Conservation (phyloP, 208 protist species). For the Leishmania lainsoni region DNA sequence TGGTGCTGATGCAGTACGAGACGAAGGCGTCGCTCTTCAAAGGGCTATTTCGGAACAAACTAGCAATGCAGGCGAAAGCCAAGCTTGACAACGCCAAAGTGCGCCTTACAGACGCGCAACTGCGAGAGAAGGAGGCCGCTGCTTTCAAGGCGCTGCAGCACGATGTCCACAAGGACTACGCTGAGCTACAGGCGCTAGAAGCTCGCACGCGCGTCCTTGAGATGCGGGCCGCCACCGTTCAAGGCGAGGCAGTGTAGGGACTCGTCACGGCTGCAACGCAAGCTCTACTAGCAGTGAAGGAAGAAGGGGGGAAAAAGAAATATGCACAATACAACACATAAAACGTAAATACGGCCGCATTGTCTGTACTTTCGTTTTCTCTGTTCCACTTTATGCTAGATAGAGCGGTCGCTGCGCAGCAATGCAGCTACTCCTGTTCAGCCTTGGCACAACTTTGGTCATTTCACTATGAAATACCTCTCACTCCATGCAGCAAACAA, state of each 20-base stretch:
- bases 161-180: conserved; percentile 35
- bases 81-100: conserved; percentile 82
- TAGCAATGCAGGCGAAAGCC: conserved; percentile 77
- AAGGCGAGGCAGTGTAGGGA: background rate
- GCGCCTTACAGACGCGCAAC: conserved; percentile 62
- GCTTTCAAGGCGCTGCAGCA: conserved; percentile 39
- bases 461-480: background rate
- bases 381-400: background rate
- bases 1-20: conserved; percentile 60
- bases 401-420: background rate
- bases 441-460: background rate
- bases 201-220: conserved; percentile 66
- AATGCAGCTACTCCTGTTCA: background rate
- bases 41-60: conserved; percentile 71
- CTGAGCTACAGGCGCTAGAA: conserved; percentile 60
- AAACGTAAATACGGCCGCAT: background rate
- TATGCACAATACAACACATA: background rate
- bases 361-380: background rate
- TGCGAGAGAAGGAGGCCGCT: conserved; percentile 59
- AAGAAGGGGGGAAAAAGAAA: background rate
- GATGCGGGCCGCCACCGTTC: conserved; percentile 47
- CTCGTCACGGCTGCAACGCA: background rate
- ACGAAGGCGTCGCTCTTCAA: conserved; percentile 66
- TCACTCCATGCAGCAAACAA: too few relatives aligned
- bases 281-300: background rate